Conservation (phyloP, 177 flowering plant genomes). For the Vitis hybrid region DNA sequence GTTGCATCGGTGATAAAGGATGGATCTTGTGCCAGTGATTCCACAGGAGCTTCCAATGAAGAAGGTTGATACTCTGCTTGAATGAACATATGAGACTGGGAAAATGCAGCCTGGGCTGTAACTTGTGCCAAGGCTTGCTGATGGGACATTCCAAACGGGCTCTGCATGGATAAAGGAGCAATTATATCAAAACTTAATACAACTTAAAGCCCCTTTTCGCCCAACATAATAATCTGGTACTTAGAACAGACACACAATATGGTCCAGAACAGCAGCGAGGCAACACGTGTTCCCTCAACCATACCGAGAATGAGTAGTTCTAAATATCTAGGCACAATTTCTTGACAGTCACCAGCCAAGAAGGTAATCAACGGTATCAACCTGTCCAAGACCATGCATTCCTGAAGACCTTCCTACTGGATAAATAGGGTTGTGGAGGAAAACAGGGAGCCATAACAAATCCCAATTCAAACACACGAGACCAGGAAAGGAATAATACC, state of each 20-base stretch:
- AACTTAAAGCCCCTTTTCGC: no score
- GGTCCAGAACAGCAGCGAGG: neutral
- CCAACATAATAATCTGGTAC: neutral
- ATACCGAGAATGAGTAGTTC: no score
- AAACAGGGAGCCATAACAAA: no score
- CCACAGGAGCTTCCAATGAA: conserved; percentile 27
- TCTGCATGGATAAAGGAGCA: conserved; percentile 33
- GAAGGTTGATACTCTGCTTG: conserved; percentile 46
- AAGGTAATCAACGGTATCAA: no score
- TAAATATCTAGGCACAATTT: no score
- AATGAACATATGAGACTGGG: conserved; percentile 52
- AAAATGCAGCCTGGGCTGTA: conserved; percentile 83
- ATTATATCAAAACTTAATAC: neutral
- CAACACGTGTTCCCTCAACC: neutral
- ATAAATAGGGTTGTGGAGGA: no score
- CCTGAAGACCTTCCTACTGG: no score
- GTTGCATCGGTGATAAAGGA: conserved; percentile 26
- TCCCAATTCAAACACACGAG: no score
- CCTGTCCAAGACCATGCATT: no score
- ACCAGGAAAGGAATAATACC: no score
- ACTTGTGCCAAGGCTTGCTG: conserved; percentile 95
- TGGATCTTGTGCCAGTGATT: conserved; percentile 24
- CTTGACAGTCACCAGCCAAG: no score
- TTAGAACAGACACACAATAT: neutral
- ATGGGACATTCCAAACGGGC: conserved; percentile 87